A percentile compares a stretch with the other conserved stretches of the same genome.
phyloP scores from a whole-genome alignment of 305 asterid genomes.

The Vinca major region DNA sequence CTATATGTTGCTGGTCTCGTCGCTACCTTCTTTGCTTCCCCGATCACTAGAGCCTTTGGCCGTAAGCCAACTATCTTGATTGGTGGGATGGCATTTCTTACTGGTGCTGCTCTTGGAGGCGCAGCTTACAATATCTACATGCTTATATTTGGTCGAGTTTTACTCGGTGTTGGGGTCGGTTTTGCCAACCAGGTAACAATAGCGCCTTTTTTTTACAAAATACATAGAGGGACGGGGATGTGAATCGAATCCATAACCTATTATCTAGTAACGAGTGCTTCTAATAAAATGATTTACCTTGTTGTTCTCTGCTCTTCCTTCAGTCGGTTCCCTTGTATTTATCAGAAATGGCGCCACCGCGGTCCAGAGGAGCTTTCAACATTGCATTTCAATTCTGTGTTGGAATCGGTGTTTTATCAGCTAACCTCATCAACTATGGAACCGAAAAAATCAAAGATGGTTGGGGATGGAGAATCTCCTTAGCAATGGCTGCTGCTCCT shows the following conservation, averaged over 20 bases:
- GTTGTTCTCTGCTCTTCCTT: neutral
- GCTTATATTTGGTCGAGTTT: slow-evolving; percentile 17
- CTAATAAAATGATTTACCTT: too few species aligned
- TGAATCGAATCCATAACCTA: too few species aligned
- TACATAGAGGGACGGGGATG: too few species aligned
- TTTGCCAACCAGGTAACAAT: slow-evolving; percentile 21
- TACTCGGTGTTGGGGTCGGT: slow-evolving; percentile 26
- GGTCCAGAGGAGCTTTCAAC: slow-evolving; percentile 25
- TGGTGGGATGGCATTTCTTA: slow-evolving; percentile 16
- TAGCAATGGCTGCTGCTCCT: slow-evolving; percentile 29
- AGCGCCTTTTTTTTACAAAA: neutral
- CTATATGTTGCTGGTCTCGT: slow-evolving; percentile 27
- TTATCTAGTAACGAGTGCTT: too few species aligned
- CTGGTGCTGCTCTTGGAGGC: slow-evolving; percentile 19
- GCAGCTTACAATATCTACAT: slow-evolving; percentile 21
- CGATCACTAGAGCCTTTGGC: slow-evolving; percentile 22
- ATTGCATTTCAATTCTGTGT: slow-evolving; percentile 21
- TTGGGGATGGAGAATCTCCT: slow-evolving; percentile 33
- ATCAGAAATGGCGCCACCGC: slow-evolving; percentile 32
- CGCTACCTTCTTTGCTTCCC: slow-evolving; percentile 30
- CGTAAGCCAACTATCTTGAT: slow-evolving; percentile 19
- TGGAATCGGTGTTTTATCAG: slow-evolving; percentile 15
- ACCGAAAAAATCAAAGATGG: slow-evolving; percentile 23
- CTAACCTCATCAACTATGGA: slow-evolving; percentile 25
- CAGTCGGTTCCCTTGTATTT: slow-evolving; percentile 30